Base-by-base conservation (phyloP, 2,329 filamentous ascomycete species). In the Penicillium brevicompactum region DNA sequence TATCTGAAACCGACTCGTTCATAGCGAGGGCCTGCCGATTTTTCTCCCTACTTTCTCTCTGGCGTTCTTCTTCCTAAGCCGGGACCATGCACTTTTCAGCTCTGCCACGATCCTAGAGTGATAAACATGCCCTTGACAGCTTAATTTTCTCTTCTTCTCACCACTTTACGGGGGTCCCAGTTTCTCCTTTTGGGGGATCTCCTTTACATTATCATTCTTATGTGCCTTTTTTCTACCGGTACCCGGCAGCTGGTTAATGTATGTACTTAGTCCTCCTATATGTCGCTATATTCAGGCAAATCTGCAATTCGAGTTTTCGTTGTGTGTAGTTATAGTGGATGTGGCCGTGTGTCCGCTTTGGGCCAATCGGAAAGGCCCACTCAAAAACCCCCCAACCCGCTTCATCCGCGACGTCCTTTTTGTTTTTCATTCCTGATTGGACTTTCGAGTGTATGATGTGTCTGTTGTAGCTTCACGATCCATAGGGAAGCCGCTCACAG, bases 31-130 rank as follows among this genome's bases (percentile, higher is more conserved):
- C 61, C 61, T 67, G 60, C 62, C 62, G 56, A 57, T 58, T 61
- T 57, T 59, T 51, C 62, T 57, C 56, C 56, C 21, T 45, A 62
- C 50, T 60, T 27, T 53, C 53, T 56, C 48, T 52, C 42, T 64
- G 65, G 69, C 68, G 67, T 72, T 69, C 58, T 38, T 60, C 16
- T 65, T 67, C 62, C 63, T 44, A 62, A 65, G 57, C 61, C 63
- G 64, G 65, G 64, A 63, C 63, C 61, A 56, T 65, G 56, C 61
- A 65, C 44, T 53, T 65, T 60, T 68, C 63, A 58, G 49, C 72
- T 71, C 72, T 76, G 73, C 64, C 63, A 76, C 64, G 74, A 71
- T 57, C 67, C 73, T 75, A 76, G 73, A 73, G 74, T 60, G 66
- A 65, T 69, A 65, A 61, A 66, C 55, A 53, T 70, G 57, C 47